Conservation (phyloP, 208 protist species). For the Trypanosoma lewisi region DNA sequence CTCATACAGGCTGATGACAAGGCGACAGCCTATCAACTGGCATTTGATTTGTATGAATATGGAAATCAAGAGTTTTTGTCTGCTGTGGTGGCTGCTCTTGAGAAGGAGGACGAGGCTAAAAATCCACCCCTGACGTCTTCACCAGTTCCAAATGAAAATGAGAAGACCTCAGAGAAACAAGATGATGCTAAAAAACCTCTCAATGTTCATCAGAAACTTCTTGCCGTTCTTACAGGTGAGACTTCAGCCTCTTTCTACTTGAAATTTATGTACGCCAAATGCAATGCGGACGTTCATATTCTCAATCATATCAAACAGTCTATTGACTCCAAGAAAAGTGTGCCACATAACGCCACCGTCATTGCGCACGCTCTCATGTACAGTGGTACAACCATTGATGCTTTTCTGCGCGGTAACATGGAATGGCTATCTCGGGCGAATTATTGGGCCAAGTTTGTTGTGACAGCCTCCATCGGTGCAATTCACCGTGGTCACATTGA, state of each 20-base stretch:
- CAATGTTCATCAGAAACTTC: conserved; percentile 55
- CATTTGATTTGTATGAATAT: conserved; percentile 88
- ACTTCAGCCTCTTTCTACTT: conserved; percentile 92
- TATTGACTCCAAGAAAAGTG: conserved; percentile 62
- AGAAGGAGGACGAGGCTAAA: not conserved
- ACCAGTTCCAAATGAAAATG: conserved; percentile 10
- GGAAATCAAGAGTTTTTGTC: conserved; percentile 89
- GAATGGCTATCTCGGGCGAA: conserved; percentile 95
- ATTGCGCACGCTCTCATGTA: conserved; percentile 97
- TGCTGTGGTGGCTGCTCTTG: conserved; percentile 47
- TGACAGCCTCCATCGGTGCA: conserved; percentile 95
- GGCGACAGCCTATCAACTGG: conserved; percentile 80
- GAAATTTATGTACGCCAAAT: conserved; percentile 96
- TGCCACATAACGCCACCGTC: conserved; percentile 95
- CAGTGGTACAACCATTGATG: conserved; percentile 97
- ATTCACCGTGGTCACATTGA: conserved; percentile 96
- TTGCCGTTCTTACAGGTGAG: conserved; percentile 81
- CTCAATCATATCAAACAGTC: conserved; percentile 95
- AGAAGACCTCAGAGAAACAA: not conserved
- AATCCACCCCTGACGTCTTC: not conserved
- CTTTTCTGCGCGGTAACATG: conserved; percentile 97
- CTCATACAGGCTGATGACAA: conserved; percentile 66
- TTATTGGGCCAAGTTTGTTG: conserved; percentile 98
- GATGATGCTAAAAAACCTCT: conserved; percentile 12
- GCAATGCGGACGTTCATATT: conserved; percentile 92